Evolutionary conservation across 257 asterid species (phyloP), one percentile per base, ranked within the genome.

Genomic region (Agastache rugosa): DNA sequence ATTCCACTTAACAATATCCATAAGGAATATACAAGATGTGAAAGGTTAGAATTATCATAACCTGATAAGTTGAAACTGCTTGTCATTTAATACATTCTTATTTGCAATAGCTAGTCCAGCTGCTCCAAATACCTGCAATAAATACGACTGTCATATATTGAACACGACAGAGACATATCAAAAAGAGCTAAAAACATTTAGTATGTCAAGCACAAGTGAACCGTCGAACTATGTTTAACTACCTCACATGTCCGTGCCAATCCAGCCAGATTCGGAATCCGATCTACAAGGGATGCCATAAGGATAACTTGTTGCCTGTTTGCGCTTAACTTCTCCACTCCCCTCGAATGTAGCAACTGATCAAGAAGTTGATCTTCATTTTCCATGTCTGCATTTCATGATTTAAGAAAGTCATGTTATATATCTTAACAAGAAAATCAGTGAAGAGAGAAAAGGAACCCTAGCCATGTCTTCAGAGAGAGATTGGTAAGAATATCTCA

Each of bases 21-120:
- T 20, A 47, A 34, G 69, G 55, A 58, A 56, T 29, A 74, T 47
- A 11, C 45, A 10, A 64, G 71, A 42, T 44, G 61, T 6, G 27
- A 19, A 35, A 54, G 51, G 59, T 31, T 55, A 2, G 14, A 15
- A 59, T 68, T 53, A 69, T 61, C 39, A 61, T 55, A 67, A 90
- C 96, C 96, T 93, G 91, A 93, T 93, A 82, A 93, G 93, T 77
- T 93, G 98, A 82, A 93, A 93, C 83, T 93, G 98, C 96, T 93
- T 90, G 88, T 91, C 98, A 61, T 81, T 90, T 63, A 91, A 64
- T 76, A 90, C 71, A 53, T 50, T 87, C 83, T 88, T 93, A 87
- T 91, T 88, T 3, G 98, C 90, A 79, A 93, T 70, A 67, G 90
- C 86, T 63, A 93, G 88, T 62, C 90, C 97, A 71, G 96, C 88